Evolutionary conservation across 805 yeast species (phyloP).

Genomic region (Saccharomycopsis fibuligera): DNA sequence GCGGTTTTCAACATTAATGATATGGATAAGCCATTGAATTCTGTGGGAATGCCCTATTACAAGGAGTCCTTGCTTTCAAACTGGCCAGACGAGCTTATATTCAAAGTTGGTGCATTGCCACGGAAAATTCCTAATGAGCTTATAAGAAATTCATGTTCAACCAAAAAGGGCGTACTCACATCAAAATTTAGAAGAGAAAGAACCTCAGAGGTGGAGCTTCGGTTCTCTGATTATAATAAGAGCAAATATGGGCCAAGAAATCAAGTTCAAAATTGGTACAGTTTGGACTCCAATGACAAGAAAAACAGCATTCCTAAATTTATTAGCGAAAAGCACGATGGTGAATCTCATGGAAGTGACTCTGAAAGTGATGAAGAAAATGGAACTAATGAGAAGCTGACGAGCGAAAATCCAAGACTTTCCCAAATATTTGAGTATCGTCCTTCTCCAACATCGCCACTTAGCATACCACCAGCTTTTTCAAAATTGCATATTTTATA

Average conservation of each 20-base stretch:
- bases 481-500: conserved; percentile 69
- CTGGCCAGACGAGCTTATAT: conserved; percentile 63
- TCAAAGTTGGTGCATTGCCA: conserved; percentile 30
- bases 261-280: conserved; percentile 34
- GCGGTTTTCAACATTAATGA: conserved; percentile 35
- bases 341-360: conserved; percentile 27
- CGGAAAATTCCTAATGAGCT: conserved; percentile 26
- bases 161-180: neutral
- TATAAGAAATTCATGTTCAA: conserved; percentile 25
- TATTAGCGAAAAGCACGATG: conserved; percentile 44
- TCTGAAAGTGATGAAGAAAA: conserved; percentile 12
- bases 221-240: conserved; percentile 40
- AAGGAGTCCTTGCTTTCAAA: conserved; percentile 70
- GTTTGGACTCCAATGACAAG: conserved; percentile 31
- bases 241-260: conserved; percentile 54
- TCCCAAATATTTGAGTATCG: conserved; percentile 14
- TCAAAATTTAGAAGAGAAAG: conserved; percentile 1
- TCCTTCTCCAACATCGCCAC: conserved; percentile 4
- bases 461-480: conserved; percentile 59
- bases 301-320: conserved; percentile 42
- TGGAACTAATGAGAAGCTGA: conserved; percentile 5
- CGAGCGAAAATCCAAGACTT: neutral
- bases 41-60: conserved; percentile 84
- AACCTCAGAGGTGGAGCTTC: conserved; percentile 4
- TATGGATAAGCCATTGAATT: conserved; percentile 49